phyloP scores from a whole-genome alignment of 192 early-diverging fungal genomes.

The Phycomyces blakesleeanus region DNA sequence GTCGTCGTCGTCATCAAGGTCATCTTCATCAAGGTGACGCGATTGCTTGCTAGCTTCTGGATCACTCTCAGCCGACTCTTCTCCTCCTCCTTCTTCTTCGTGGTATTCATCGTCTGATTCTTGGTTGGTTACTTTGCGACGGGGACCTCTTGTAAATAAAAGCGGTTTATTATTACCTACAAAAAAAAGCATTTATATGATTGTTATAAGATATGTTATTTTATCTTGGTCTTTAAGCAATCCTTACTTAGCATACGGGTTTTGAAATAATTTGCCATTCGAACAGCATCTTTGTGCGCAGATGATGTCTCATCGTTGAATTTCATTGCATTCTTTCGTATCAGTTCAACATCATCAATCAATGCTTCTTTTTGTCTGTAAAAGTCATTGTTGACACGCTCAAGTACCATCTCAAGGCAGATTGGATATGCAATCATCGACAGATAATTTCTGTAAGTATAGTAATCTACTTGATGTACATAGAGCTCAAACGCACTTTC shows the following conservation, averaged over 20 bases:
- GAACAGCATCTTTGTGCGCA: conserved; percentile 37
- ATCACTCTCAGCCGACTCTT: conserved; percentile 15
- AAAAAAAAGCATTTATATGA: neutral
- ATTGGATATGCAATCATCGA: conserved; percentile 67
- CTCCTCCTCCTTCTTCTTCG: conserved; percentile 16
- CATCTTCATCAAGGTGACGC: conserved; percentile 1
- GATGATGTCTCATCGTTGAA: conserved; percentile 58
- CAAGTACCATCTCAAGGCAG: conserved; percentile 57
- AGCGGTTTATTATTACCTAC: conserved; percentile 36
- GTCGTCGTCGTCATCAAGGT: conserved; percentile 8
- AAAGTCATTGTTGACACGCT: conserved; percentile 52
- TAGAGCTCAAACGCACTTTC: conserved; percentile 52
- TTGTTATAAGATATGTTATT: too few relatives aligned
- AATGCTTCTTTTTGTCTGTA: conserved; percentile 63
- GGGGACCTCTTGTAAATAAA: conserved; percentile 25
- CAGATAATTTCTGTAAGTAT: conserved; percentile 60
- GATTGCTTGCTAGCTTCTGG: conserved; percentile 11
- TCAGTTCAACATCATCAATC: conserved; percentile 61
- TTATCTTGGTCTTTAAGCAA: neutral
- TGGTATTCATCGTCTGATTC: conserved; percentile 36
- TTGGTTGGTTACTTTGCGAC: conserved; percentile 1
- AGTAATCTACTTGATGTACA: conserved; percentile 58
- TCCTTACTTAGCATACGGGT: conserved; percentile 40
- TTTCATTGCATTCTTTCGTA: conserved; percentile 61
- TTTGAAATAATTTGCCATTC: conserved; percentile 44